phyloP scores from a whole-genome alignment of 2,329 filamentous ascomycete genomes.

The Zopfia rhizophila region DNA sequence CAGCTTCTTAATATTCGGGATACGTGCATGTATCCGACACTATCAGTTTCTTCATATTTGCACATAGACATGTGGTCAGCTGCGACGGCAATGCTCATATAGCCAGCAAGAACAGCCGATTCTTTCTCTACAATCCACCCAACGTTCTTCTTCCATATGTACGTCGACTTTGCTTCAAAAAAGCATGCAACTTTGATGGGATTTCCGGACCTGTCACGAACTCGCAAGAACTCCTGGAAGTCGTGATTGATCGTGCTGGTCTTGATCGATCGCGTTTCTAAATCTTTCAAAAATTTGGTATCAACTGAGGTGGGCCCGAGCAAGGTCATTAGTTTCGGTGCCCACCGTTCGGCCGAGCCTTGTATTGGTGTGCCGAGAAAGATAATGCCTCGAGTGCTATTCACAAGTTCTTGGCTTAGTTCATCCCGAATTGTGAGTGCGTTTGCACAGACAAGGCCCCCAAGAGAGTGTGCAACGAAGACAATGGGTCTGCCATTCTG shows the following conservation, averaged over 20 bases:
- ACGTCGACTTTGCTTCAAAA: conserved; percentile 9
- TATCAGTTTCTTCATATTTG: too few relatives aligned
- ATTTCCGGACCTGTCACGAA: conserved; percentile 6
- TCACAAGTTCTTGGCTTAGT: conserved; percentile 10
- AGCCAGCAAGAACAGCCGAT: conserved; percentile 10
- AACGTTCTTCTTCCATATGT: conserved; percentile 10
- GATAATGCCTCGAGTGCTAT: conserved; percentile 7
- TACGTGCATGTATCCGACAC: too few relatives aligned
- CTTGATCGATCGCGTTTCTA: conserved; percentile 6
- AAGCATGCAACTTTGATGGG: conserved; percentile 11
- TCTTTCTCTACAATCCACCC: conserved; percentile 12
- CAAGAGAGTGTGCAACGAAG: conserved; percentile 13
- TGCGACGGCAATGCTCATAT: conserved; percentile 6
- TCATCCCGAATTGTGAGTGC: conserved; percentile 7
- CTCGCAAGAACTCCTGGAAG: conserved; percentile 6
- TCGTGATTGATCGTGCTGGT: conserved; percentile 7
- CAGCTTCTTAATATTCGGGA: too few relatives aligned
- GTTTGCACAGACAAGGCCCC: conserved; percentile 10
- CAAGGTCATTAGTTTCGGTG: too few relatives aligned
- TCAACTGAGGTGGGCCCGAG: too few relatives aligned
- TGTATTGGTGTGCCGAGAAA: conserved; percentile 11
- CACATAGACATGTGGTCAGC: conserved; percentile 13
- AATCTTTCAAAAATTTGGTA: conserved; percentile 9
- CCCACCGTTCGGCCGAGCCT: conserved; percentile 12
- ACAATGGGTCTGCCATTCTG: conserved; percentile 9